Conservation (phyloP, 441 rosid genomes). For the Corymbia calophylla region DNA sequence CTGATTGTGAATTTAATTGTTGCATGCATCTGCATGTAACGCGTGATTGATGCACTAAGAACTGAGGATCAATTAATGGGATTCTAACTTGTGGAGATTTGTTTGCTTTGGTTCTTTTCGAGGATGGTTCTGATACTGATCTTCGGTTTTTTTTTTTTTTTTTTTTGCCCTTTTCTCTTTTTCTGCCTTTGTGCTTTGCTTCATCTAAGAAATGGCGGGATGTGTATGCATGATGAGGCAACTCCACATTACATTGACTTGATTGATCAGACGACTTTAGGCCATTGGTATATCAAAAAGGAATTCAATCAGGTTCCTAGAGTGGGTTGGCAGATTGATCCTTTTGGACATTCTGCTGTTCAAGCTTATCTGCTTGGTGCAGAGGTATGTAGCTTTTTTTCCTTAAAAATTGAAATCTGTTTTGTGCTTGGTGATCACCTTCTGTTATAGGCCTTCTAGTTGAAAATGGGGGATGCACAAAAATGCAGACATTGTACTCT, state of each 20-base stretch:
- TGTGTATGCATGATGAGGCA: slow-evolving; percentile 74
- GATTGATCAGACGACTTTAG: slow-evolving; percentile 75
- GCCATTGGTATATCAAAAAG: slow-evolving; percentile 52
- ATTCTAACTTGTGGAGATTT: not conserved
- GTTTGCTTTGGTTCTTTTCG: not conserved
- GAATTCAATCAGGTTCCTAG: slow-evolving; percentile 61
- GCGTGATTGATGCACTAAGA: not conserved
- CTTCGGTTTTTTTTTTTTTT: not conserved
- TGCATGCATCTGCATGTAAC: not conserved
- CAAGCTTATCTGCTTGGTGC: slow-evolving; percentile 77
- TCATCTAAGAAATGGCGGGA: slow-evolving; percentile 50
- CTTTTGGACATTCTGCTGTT: slow-evolving; percentile 72
- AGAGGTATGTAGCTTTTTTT: slow-evolving; percentile 29
- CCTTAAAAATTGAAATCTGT: not conserved
- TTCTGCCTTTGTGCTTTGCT: not conserved
- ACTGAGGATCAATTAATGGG: not conserved
- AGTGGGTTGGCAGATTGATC: slow-evolving; percentile 81
- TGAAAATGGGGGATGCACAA: not conserved
- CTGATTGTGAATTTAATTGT: not conserved
- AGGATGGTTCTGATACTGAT: not conserved
- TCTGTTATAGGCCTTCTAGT: not conserved
- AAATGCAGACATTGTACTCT: not conserved
- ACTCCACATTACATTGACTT: slow-evolving; percentile 56
- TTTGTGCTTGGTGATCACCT: not conserved
- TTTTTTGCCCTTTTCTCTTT: not conserved